phyloP scores from a whole-genome alignment of 495 filamentous ascomycete genomes.

The Aspergillus hancockii region DNA sequence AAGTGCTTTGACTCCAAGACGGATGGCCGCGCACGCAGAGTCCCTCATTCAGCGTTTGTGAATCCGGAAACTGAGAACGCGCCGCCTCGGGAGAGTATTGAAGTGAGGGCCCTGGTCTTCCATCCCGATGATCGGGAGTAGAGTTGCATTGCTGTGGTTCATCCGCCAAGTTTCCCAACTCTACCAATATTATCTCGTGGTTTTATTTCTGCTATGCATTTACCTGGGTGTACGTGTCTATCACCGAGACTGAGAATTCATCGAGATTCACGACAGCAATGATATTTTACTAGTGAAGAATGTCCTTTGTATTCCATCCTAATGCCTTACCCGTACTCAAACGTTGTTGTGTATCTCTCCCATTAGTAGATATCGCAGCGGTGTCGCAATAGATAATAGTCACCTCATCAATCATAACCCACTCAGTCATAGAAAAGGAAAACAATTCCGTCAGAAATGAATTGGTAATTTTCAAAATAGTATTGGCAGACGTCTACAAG shows the following conservation, averaged over 20 bases:
- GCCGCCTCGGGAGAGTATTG: conserved; percentile 61
- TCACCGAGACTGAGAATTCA: background rate
- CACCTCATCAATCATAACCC: no score
- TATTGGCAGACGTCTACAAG: background rate
- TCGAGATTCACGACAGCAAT: background rate
- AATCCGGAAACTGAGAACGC: conserved; percentile 53
- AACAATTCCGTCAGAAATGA: no score
- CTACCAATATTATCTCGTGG: background rate
- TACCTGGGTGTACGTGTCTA: background rate
- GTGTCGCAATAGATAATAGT: no score
- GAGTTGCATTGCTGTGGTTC: background rate
- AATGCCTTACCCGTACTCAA: no score
- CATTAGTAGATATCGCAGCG: no score
- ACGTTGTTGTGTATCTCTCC: no score
- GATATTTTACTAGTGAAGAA: no score
- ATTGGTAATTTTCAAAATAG: background rate
- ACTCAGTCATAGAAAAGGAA: no score
- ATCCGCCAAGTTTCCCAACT: background rate
- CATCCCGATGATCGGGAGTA: conserved; percentile 49
- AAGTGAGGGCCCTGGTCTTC: conserved; percentile 61
- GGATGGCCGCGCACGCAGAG: conserved; percentile 51
- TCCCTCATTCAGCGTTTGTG: conserved; percentile 65
- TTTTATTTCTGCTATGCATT: background rate
- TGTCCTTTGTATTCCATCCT: no score
- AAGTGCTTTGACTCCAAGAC: conserved; percentile 72